phyloP scores from a whole-genome alignment of 1,284 basidiomycete genomes.

The Melampsora americana region DNA sequence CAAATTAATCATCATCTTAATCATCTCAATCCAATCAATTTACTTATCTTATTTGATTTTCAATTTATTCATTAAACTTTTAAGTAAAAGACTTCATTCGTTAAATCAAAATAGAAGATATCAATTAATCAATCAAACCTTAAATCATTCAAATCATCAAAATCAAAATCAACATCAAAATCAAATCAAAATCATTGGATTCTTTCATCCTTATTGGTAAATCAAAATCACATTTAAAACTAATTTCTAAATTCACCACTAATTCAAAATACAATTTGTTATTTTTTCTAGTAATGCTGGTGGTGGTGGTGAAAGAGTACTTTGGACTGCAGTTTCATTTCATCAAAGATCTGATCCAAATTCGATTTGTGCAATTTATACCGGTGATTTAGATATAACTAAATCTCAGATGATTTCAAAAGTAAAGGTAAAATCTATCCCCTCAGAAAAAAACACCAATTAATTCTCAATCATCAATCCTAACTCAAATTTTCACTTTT shows the following conservation, averaged over 20 bases:
- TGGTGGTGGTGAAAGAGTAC: slow-evolving; percentile 90
- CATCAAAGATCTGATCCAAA: slow-evolving; percentile 71
- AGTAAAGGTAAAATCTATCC: slow-evolving; percentile 68
- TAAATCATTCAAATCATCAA: background rate
- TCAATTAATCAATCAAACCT: too few relatives aligned
- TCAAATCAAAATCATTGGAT: slow-evolving; percentile 69
- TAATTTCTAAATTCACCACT: slow-evolving; percentile 11
- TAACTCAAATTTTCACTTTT: too few relatives aligned
- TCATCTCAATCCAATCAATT: background rate
- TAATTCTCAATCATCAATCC: slow-evolving; percentile 9
- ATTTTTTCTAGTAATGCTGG: slow-evolving; percentile 74
- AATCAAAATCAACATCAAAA: too few relatives aligned
- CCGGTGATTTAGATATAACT: slow-evolving; percentile 73
- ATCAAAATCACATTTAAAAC: slow-evolving; percentile 50
- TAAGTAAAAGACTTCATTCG: background rate
- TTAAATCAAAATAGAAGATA: background rate
- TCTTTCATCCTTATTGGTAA: slow-evolving; percentile 95
- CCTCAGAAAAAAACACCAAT: too few relatives aligned
- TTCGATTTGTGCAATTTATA: slow-evolving; percentile 79
- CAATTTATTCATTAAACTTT: background rate
- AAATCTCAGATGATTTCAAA: slow-evolving; percentile 78
- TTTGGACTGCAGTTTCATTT: slow-evolving; percentile 84
- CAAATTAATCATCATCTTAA: background rate
- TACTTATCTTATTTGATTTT: background rate
- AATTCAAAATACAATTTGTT: too few relatives aligned